Percentiles rank a stretch among this genome's conserved stretches.
These are phyloP conservation scores for Lactifluus subvellereus DNA, from an alignment of 768 basidiomycete genomes.

Conservation along the genomic window DNA sequence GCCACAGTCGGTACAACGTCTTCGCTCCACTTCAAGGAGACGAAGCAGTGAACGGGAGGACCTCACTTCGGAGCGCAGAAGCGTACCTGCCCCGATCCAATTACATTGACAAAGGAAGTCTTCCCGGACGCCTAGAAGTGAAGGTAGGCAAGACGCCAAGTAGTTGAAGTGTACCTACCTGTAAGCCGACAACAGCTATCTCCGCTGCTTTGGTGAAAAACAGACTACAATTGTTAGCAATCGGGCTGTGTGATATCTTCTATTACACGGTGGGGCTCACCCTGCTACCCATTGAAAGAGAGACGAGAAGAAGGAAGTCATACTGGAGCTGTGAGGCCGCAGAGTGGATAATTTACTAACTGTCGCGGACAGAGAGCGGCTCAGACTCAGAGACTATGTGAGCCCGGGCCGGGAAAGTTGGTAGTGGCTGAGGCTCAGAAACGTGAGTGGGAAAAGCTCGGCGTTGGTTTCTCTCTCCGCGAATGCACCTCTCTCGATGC, in stretches of 20 bases:
- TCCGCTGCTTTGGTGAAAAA: slow-evolving; percentile 88
- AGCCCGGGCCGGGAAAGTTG: background rate
- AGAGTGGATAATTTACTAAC: background rate
- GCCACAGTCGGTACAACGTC: slow-evolving; percentile 96
- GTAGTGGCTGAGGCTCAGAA: background rate
- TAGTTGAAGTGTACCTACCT: slow-evolving; percentile 41
- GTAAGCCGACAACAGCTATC: slow-evolving; percentile 86
- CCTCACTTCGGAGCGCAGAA: background rate
- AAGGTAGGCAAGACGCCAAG: background rate
- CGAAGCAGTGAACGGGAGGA: background rate
- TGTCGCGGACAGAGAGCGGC: background rate
- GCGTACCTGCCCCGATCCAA: slow-evolving; percentile 73
- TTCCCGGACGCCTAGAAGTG: slow-evolving; percentile 78
- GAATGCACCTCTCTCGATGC: slow-evolving; percentile 17
- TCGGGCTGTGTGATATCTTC: background rate
- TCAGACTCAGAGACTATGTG: too few species aligned
- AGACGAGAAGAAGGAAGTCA: slow-evolving; percentile 31
- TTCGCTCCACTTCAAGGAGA: slow-evolving; percentile 69
- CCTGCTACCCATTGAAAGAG: slow-evolving; percentile 55
- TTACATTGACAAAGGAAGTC: slow-evolving; percentile 89
- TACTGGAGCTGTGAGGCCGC: background rate
- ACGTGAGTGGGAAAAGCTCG: background rate
- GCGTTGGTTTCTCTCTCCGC: background rate
- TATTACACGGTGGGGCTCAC: slow-evolving; percentile 27
- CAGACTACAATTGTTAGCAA: slow-evolving; percentile 38